Base-by-base conservation (phyloP, 257 asterid genomes). In the Primulina tabacum region DNA sequence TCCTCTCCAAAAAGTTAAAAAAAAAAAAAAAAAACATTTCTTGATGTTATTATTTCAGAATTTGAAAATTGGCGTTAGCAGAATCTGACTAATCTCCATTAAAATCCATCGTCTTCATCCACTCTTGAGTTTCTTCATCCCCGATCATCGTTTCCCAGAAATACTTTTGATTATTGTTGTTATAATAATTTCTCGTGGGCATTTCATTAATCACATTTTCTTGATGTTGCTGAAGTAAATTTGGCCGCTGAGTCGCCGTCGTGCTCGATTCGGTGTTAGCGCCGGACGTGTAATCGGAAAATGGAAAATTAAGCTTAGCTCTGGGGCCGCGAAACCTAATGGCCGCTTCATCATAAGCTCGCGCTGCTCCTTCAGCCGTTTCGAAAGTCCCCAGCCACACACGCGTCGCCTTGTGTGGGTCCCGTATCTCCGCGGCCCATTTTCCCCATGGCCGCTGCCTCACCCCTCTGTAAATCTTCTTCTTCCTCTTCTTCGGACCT, bases 361-460 rank as follows among this genome's bases (percentile, higher is more conserved):
- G 79, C 5, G 96, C 96, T 0, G 98, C 96, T 0, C 84, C 96
- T 80, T 82, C 98, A 0, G 92, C 96, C 0, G 95, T 92, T 28
- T 77, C 86, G 62, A 92, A 92, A 0, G 98, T 92, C 8, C 98
- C 97, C 3, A 92, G 87, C 98, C 98, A 92, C 52, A 92, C 96
- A 2, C 98, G 86, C 18, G 91, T 88, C 14, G 97, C 97, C 77
- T 85, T 86, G 8, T 84, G 62, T 0, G 98, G 98, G 76, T 89
- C 96, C 0, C 98, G 66, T 16, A 92, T 92, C 82, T 92, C 98
- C 32, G 97, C 90, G 21, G 95, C 96, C 98, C 98, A 92, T 62
- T 92, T 92, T 9, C 96, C 98, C 98, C 98, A 92, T 4, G 97
- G 98, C 78, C 98, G 64, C 77, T 88, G 95, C 69, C 98, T 77